Evolutionary conservation across 805 yeast species (phyloP).

Genomic region (Lipomyces yamadae): DNA sequence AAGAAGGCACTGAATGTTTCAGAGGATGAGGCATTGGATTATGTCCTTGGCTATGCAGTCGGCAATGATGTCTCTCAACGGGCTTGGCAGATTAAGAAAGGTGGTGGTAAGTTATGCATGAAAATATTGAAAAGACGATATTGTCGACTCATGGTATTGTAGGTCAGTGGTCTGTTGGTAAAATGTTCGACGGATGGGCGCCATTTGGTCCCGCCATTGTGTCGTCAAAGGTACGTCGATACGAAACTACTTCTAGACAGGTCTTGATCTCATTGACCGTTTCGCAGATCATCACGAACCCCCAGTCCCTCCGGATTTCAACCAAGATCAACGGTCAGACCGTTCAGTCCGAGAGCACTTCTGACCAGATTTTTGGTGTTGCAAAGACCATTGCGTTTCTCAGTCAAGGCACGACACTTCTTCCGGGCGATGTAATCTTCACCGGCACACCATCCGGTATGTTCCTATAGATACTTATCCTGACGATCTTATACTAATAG

Average conservation of each 20-base stretch:
- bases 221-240: slow-evolving; percentile 40
- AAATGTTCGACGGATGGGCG: slow-evolving; percentile 61
- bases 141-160: neutral
- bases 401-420: slow-evolving; percentile 57
- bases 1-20: slow-evolving; percentile 53
- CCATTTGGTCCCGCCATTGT: slow-evolving; percentile 63
- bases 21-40: slow-evolving; percentile 51
- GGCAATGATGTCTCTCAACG: slow-evolving; percentile 64
- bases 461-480: neutral
- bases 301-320: slow-evolving; percentile 48
- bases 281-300: slow-evolving; percentile 43
- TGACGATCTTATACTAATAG: neutral
- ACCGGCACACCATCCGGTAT: slow-evolving; percentile 58
- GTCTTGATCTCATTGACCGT: neutral
- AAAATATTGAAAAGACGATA: neutral
- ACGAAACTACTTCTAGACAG: neutral
- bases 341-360: slow-evolving; percentile 54
- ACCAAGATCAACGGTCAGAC: slow-evolving; percentile 55
- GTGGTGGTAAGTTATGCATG: slow-evolving; percentile 46
- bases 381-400: slow-evolving; percentile 53
- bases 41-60: slow-evolving; percentile 58
- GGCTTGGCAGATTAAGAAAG: slow-evolving; percentile 59
- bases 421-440: slow-evolving; percentile 59
- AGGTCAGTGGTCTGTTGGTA: slow-evolving; percentile 58
- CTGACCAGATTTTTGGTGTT: slow-evolving; percentile 57